Percentiles rank a stretch among this genome's conserved stretches.
Conservation (phyloP, 257 asterid species). For the Plantago major region DNA sequence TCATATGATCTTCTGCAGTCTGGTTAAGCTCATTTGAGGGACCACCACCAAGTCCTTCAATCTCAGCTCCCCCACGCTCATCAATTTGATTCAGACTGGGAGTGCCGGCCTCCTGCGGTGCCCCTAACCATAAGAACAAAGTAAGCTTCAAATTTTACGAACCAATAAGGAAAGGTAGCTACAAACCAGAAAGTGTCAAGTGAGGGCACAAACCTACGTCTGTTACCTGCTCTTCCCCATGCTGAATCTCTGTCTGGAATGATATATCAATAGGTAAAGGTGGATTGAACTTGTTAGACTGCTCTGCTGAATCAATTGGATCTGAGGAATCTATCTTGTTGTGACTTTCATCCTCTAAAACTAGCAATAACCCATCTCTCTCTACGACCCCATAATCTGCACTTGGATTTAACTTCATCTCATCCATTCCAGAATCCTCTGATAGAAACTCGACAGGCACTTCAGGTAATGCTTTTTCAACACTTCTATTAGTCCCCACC, state of each 20-base stretch:
- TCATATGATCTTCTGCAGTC: conserved; percentile 27
- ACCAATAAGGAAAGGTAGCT: not conserved
- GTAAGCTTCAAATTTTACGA: conserved; percentile 23
- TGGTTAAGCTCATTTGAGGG: conserved; percentile 26
- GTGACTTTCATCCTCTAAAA: conserved; percentile 30
- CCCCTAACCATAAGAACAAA: conserved; percentile 66
- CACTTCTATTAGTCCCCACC: conserved; percentile 21
- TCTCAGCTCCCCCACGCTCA: conserved; percentile 27
- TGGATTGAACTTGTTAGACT: conserved; percentile 25
- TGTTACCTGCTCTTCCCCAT: conserved; percentile 83
- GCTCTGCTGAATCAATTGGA: conserved; percentile 26
- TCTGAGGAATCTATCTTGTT: conserved; percentile 26
- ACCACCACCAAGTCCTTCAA: conserved; percentile 36
- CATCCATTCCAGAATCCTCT: conserved; percentile 33
- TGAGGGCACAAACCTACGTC: conserved; percentile 97
- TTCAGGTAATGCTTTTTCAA: conserved; percentile 30
- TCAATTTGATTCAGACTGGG: conserved; percentile 45
- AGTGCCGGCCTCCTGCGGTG: conserved; percentile 68
- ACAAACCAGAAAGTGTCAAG: conserved; percentile 41
- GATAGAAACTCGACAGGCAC: conserved; percentile 21
- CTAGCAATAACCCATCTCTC: conserved; percentile 31
- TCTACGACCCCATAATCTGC: conserved; percentile 24
- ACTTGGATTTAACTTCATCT: conserved; percentile 20
- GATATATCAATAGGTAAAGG: conserved; percentile 35
- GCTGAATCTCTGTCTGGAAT: conserved; percentile 33